Conservation (phyloP, 345 rosid genomes). For the Chamaenerion angustifolium region DNA sequence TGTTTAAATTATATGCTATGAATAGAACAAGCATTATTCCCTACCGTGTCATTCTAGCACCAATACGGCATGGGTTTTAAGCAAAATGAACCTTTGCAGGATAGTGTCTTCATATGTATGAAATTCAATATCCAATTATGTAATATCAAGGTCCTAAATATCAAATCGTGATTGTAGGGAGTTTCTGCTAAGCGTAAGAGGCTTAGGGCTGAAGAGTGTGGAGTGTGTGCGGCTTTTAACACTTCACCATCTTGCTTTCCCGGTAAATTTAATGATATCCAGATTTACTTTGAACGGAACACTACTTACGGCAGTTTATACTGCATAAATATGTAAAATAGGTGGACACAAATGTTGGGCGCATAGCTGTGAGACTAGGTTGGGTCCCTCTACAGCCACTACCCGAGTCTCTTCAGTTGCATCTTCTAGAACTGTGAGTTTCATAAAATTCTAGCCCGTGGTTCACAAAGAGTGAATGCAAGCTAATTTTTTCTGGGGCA, state of each 20-base stretch:
- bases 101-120: too few species aligned
- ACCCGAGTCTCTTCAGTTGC: conserved; percentile 94
- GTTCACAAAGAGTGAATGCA: conserved; percentile 2
- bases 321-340: conserved; percentile 13
- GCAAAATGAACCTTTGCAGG: too few species aligned
- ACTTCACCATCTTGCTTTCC: conserved; percentile 94
- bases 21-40: too few species aligned
- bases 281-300: background rate
- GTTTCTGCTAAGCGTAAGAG: conserved; percentile 68
- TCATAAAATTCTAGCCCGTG: conserved; percentile 2
- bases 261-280: conserved; percentile 37
- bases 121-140: too few species aligned
- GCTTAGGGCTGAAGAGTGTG: conserved; percentile 89
- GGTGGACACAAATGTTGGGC: conserved; percentile 99
- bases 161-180: conserved; percentile 34
- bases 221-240: conserved; percentile 97
- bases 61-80: too few species aligned
- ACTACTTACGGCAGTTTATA: conserved; percentile 8
- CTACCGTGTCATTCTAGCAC: too few species aligned
- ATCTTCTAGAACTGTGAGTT: conserved; percentile 86
- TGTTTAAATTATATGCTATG: background rate
- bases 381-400: conserved; percentile 98
- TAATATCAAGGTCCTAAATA: background rate
- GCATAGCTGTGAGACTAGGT: conserved; percentile 93
- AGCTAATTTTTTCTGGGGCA: conserved; percentile 8